These are phyloP conservation scores for Kalanchoe fedtschenkoi DNA, from an alignment of 164 flowering plant genomes.

Conservation along the genomic window DNA sequence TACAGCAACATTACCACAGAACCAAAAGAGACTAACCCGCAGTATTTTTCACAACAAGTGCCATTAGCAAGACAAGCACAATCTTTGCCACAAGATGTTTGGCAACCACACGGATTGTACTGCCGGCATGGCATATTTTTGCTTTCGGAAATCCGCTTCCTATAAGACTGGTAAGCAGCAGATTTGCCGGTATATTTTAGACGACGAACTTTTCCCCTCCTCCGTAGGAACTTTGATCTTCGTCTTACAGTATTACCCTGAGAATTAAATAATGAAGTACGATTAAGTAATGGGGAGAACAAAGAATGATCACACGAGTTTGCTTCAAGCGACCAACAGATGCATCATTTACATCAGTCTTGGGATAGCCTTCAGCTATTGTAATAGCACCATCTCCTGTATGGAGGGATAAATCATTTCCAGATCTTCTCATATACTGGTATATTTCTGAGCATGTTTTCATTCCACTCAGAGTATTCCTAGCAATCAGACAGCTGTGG, in stretches of 20 bases:
- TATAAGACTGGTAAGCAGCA: slow-evolving; percentile 85
- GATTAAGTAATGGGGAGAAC: not conserved
- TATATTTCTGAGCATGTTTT: slow-evolving; percentile 84
- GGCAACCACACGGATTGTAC: slow-evolving; percentile 87
- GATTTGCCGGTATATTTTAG: slow-evolving; percentile 93
- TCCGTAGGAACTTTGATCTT: slow-evolving; percentile 82
- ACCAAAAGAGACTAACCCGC: slow-evolving; percentile 56
- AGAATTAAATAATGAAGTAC: slow-evolving; percentile 1
- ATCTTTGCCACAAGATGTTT: slow-evolving; percentile 84
- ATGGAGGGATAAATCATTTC: slow-evolving; percentile 34
- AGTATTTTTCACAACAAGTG: slow-evolving; percentile 96
- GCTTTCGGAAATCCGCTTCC: slow-evolving; percentile 84
- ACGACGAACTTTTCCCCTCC: slow-evolving; percentile 93
- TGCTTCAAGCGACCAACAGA: slow-evolving; percentile 29
- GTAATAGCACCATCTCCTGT: slow-evolving; percentile 47
- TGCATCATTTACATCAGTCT: slow-evolving; percentile 40
- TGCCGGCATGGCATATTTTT: slow-evolving; percentile 96
- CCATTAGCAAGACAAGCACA: slow-evolving; percentile 83
- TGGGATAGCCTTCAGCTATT: slow-evolving; percentile 45
- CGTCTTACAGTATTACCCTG: slow-evolving; percentile 67
- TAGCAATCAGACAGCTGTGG: slow-evolving; percentile 81
- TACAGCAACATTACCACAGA: not conserved
- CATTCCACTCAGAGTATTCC: slow-evolving; percentile 81
- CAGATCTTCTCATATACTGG: slow-evolving; percentile 56
- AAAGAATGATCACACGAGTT: slow-evolving; percentile 6